phyloP scores from a whole-genome alignment of 2,329 filamentous ascomycete genomes.

The Fusarium oxysporum region DNA sequence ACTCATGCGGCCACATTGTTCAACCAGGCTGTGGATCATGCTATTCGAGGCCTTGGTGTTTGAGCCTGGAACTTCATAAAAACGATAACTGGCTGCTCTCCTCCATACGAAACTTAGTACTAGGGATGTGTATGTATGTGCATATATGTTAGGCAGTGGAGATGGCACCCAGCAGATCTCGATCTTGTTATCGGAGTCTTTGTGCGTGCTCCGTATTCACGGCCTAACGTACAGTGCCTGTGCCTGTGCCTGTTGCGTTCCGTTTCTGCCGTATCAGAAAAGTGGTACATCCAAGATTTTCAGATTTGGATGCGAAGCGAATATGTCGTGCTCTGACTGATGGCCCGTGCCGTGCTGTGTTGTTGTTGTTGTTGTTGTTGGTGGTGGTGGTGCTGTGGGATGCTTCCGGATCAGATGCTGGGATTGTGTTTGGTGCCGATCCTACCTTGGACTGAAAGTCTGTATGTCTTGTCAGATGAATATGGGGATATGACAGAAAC shows the following conservation, averaged over 20 bases:
- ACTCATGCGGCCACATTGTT: slow-evolving; percentile 19
- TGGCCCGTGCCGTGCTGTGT: neutral
- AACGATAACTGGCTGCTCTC: slow-evolving; percentile 6
- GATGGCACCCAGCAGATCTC: slow-evolving; percentile 30
- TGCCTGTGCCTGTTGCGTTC: slow-evolving; percentile 2
- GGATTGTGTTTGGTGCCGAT: slow-evolving; percentile 31
- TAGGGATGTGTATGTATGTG: neutral
- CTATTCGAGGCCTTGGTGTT: slow-evolving; percentile 10
- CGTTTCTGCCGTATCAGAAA: slow-evolving; percentile 3
- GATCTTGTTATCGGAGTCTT: slow-evolving; percentile 24
- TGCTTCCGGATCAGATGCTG: slow-evolving; percentile 32
- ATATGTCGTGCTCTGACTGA: slow-evolving; percentile 12
- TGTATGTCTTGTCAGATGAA: slow-evolving; percentile 2
- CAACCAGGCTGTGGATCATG: slow-evolving; percentile 24
- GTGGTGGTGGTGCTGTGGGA: slow-evolving; percentile 5
- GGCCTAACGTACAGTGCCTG: neutral
- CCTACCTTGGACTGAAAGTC: slow-evolving; percentile 1
- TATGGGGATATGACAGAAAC: neutral
- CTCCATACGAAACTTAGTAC: slow-evolving; percentile 14
- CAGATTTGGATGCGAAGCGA: slow-evolving; percentile 15
- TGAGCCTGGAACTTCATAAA: neutral
- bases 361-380: neutral
- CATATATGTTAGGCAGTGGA: slow-evolving; percentile 21
- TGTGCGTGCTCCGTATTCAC: slow-evolving; percentile 1
- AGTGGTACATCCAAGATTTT: slow-evolving; percentile 13